Conservation (phyloP, 768 basidiomycete species). For the Mycena albidolilacea region DNA sequence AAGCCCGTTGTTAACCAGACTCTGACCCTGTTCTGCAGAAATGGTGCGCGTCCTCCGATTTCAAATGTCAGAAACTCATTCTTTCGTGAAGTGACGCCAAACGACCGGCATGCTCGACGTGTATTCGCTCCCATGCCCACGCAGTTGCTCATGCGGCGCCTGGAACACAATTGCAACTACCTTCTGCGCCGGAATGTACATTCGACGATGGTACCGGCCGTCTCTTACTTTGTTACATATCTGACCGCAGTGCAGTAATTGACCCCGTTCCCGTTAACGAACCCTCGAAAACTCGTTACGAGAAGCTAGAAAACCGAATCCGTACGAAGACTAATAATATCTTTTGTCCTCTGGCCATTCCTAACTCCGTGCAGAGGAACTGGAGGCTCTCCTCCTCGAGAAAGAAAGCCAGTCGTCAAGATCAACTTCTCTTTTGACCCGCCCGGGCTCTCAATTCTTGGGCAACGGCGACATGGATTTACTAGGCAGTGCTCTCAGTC, state of each 20-base stretch:
- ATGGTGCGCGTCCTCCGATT: constrained; percentile 60
- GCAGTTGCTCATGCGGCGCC: constrained; percentile 73
- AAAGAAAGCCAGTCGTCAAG: constrained; percentile 55
- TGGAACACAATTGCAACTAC: constrained; percentile 59
- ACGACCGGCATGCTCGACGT: constrained; percentile 79
- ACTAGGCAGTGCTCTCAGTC: constrained; percentile 21
- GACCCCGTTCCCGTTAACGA: constrained; percentile 47
- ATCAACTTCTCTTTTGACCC: constrained; percentile 27
- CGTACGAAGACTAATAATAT: constrained; percentile 55
- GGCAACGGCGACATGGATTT: constrained; percentile 25
- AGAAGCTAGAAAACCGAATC: constrained; percentile 77
- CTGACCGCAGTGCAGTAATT: constrained; percentile 17
- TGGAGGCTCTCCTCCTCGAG: constrained; percentile 76
- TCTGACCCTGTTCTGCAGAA: constrained; percentile 58
- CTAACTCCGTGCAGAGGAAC: constrained; percentile 63
- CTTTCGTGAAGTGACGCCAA: constrained; percentile 72
- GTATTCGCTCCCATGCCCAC: constrained; percentile 82
- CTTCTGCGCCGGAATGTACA: constrained; percentile 78
- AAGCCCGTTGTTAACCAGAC: constrained; percentile 27
- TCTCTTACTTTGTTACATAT: constrained; percentile 17
- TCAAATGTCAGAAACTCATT: background rate
- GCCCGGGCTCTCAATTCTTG: constrained; percentile 19
- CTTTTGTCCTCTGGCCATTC: background rate
- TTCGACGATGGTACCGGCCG: constrained; percentile 73
- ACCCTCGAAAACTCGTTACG: constrained; percentile 72